These are phyloP conservation scores for Gymnopilus junonius DNA, from an alignment of 768 basidiomycete species.

Conservation along the genomic window DNA sequence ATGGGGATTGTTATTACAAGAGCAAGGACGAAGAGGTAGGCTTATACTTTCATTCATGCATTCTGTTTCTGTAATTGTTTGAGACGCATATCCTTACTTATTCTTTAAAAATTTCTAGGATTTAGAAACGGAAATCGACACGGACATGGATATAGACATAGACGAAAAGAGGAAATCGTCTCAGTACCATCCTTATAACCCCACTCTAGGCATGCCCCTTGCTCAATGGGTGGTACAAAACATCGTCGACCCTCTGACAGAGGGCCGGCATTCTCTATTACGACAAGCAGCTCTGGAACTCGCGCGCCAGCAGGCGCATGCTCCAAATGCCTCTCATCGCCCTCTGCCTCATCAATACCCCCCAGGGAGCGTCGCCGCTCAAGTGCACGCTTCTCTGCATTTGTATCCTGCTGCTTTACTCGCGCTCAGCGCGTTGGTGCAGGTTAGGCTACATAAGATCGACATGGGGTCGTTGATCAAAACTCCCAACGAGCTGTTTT, in stretches of 20 bases:
- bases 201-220: constrained; percentile 41
- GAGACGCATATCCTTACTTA: not conserved
- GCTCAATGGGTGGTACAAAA: constrained; percentile 46
- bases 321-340: not conserved
- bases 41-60: not conserved
- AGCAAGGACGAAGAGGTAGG: constrained; percentile 1
- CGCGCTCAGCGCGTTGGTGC: constrained; percentile 43
- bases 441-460: constrained; percentile 50
- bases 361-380: constrained; percentile 30
- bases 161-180: constrained; percentile 8
- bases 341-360: constrained; percentile 10
- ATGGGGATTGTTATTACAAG: constrained; percentile 35
- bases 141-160: not conserved
- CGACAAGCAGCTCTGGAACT: constrained; percentile 41
- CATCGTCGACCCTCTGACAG: constrained; percentile 51
- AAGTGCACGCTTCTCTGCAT: constrained; percentile 45
- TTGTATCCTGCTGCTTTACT: constrained; percentile 45
- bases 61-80: not conserved
- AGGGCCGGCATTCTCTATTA: constrained; percentile 49
- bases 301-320: constrained; percentile 10
- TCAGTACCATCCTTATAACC: constrained; percentile 14
- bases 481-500: constrained; percentile 48
- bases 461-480: constrained; percentile 58
- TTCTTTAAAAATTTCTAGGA: not conserved
- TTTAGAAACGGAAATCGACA: not conserved